These are phyloP conservation scores for Whalleya microplaca DNA, from an alignment of 2,329 filamentous ascomycete genomes.

Conservation along the genomic window DNA sequence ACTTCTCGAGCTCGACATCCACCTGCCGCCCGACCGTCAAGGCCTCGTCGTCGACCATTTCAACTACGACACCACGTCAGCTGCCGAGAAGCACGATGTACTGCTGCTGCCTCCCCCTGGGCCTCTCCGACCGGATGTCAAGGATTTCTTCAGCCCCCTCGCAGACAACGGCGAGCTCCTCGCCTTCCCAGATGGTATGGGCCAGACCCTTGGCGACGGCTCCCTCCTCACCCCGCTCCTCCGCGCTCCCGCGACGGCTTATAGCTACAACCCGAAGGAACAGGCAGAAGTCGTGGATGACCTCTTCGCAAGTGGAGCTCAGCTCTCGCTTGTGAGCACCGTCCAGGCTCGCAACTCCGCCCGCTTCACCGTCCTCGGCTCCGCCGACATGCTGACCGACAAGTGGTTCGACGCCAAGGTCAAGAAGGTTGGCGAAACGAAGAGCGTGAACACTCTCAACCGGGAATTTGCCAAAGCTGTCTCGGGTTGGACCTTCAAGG, in stretches of 20 bases:
- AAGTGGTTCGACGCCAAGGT: conserved; percentile 86
- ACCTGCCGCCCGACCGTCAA: conserved; percentile 82
- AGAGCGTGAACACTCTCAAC: conserved; percentile 71
- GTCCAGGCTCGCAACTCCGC: conserved; percentile 94
- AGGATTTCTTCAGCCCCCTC: conserved; percentile 75
- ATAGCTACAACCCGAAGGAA: conserved; percentile 93
- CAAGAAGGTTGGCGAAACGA: conserved; percentile 56
- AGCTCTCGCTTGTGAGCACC: conserved; percentile 82
- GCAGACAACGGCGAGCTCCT: conserved; percentile 60
- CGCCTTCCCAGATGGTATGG: conserved; percentile 80
- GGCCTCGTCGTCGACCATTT: conserved; percentile 93
- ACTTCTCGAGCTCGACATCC: conserved; percentile 86
- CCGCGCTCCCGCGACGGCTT: conserved; percentile 81
- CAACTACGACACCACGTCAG: conserved; percentile 80
- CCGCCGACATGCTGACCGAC: conserved; percentile 84
- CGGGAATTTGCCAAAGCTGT: conserved; percentile 82
- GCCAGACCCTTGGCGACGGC: conserved; percentile 79
- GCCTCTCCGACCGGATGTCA: conserved; percentile 67
- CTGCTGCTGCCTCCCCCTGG: conserved; percentile 74
- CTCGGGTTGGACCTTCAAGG: conserved; percentile 95
- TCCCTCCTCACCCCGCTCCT: conserved; percentile 81
- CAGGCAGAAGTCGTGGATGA: conserved; percentile 75
- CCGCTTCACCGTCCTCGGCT: conserved; percentile 82
- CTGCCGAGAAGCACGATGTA: conserved; percentile 85
- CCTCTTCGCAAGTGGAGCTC: conserved; percentile 79